phyloP scores from a whole-genome alignment of 2,329 filamentous ascomycete species.

The Polychaeton citri region DNA sequence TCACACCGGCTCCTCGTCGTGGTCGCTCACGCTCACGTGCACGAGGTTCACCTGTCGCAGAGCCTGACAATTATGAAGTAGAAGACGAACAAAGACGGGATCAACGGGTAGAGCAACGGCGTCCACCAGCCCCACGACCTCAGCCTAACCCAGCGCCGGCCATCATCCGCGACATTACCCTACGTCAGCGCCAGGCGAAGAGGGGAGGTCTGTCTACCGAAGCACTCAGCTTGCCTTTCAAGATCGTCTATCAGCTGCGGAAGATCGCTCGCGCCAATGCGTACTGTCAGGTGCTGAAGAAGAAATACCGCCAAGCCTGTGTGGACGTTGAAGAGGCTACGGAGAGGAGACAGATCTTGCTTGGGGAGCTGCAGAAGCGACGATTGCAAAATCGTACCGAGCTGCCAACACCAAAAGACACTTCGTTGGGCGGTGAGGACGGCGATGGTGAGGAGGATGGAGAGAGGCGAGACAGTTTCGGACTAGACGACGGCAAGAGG shows the following conservation, averaged over 20 bases:
- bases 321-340: not conserved
- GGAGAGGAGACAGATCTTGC: not conserved
- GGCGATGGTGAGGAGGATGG: too few species aligned
- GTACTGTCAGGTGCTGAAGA: not conserved
- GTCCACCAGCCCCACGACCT: constrained; percentile 1
- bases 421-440: not conserved
- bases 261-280: not conserved
- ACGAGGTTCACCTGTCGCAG: too few species aligned
- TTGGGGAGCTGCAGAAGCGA: not conserved
- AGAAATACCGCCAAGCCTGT: not conserved
- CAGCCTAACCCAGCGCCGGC: not conserved
- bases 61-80: not conserved
- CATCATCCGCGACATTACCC: not conserved
- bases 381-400: not conserved
- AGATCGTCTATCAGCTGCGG: not conserved
- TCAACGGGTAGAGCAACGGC: constrained; percentile 1
- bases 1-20: too few species aligned
- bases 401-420: not conserved
- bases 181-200: not conserved
- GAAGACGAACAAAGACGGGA: not conserved
- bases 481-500: too few species aligned
- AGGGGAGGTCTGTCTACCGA: not conserved
- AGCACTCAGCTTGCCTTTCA: not conserved
- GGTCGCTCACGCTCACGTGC: too few species aligned
- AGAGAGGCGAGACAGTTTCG: not conserved